Evolutionary conservation across 495 filamentous ascomycete genomes (phyloP), one percentile per base, ranked within the genome.

Genomic region (Talaromyces nanjingensis): DNA sequence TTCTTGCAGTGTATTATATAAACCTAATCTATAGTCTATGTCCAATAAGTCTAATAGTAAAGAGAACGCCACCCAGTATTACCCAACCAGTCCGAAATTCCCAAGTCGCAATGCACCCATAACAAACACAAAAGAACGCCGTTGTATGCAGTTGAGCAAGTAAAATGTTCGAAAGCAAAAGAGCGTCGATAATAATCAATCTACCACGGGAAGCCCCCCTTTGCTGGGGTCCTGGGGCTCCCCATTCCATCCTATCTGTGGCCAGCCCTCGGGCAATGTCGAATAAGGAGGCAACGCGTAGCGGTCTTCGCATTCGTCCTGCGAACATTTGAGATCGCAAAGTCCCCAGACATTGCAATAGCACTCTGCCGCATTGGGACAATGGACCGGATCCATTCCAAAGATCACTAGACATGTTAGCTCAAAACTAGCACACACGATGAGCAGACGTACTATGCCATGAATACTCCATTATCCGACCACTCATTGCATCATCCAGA

Each of bases 401-500:
- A 84, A 83, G 4, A 81, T 79, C 74, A 81, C 78, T 80, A 56
- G 9, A 62, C 33, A 42, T 39, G 61, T 72, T 62, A 73, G 65
- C 60, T 62, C 18, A 11, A 31, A 3, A 27, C 25, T 7, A 12
- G 2, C 60, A 25, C 24, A n/a, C 9, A 20, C 45, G 18, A 24
- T 47, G 27, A 55, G 7, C 14, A 6, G 63, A 67, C 77, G 59
- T 77, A 80, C 78, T 79, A 71, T 91, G 89, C 89, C 89, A 91
- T 34, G 85, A 79, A 68, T 88, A 91, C 71, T 91, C 89, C 77
- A 90, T 82, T 27, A 91, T 82, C 9, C 88, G 70, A n/a, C 89
- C 89, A 39, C 81, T 86, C 61, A 84, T 65, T 33, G 77, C 76
- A 67, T 89, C 85, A 6, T 73, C 69, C 53, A 90, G 68, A 3